Base-by-base conservation (phyloP, 2,329 filamentous ascomycete species). In the Penicillium paneum region DNA sequence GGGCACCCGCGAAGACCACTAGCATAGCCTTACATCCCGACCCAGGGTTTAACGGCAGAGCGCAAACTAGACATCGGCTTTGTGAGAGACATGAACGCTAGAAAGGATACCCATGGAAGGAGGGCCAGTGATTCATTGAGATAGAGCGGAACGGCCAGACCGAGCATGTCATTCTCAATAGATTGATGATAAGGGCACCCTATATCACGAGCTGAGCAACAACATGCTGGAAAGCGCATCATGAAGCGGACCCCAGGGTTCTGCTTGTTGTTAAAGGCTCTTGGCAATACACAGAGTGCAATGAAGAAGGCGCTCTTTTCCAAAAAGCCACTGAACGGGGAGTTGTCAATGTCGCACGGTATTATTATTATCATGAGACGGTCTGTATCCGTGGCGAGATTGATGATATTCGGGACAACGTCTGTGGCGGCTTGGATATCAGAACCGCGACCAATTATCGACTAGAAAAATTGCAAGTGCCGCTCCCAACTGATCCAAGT, bases 21-120 rank as follows among this genome's bases (percentile, higher is more conserved):
- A n/a, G 59, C 61, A 26, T 58, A 59, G 47, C 64, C 31, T 1
- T 15, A 51, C 11, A 54, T 57, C 36, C 66, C 64, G 11, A 38
- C 73, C 8, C 36, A 63, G n/a, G 67, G 69, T 36, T 72, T 64
- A 10, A 72, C 60, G 12, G 64, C 56, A 10, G 57, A 67, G 45
- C 68, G 65, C 17, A 75, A 73, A 56, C 54, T 73, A 15, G 68
- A 74, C 46, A 48, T 75, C 45, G 64, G 66, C 24, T 71, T 79
- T 24, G 64, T 74, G n/a, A 44, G 32, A 40, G 49, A 53, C 19
- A 21, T 40, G 26, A 36, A 19, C 15, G 63, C 63, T 40, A 17
- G 49, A 31, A 67, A 69, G 41, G 57, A 68, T 42, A 62, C 57
- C 21, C 8, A 3, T 8, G 0, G n/a, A 19, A n/a, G 10, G 21